phyloP scores from a whole-genome alignment of 176 grass and related monocot species.

The Triticum turgidum region DNA sequence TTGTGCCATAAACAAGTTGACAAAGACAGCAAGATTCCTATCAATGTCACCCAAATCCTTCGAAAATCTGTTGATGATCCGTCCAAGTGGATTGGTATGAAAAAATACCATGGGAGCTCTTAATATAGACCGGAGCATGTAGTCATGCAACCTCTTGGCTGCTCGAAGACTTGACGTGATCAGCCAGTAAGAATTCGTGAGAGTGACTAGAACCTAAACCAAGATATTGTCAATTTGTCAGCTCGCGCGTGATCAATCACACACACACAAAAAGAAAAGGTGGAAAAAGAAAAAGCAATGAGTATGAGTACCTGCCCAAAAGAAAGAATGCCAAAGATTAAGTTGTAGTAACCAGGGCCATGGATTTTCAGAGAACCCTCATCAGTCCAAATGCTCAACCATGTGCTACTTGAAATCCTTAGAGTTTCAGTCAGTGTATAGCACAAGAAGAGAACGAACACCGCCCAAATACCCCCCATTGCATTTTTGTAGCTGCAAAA shows the following conservation, averaged over 20 bases:
- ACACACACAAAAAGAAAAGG: background rate
- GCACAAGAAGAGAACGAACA: conserved; percentile 68
- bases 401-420: conserved; percentile 92
- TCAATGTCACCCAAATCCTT: conserved; percentile 96
- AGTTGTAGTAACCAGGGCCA: conserved; percentile 77
- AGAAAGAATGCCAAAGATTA: conserved; percentile 81
- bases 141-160: conserved; percentile 82
- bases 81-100: conserved; percentile 96
- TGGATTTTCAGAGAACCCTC: conserved; percentile 70
- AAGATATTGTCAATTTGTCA: background rate
- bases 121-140: conserved; percentile 94
- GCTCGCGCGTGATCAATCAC: background rate
- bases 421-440: conserved; percentile 82
- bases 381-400: conserved; percentile 96
- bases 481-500: conserved; percentile 89
- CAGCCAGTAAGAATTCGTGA: conserved; percentile 87
- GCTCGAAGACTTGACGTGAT: conserved; percentile 78
- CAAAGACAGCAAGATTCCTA: conserved; percentile 75
- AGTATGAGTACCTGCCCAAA: conserved; percentile 70
- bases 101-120: conserved; percentile 98
- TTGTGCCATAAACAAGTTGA: conserved; percentile 94
- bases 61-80: conserved; percentile 98
- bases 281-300: background rate
- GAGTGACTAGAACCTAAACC: conserved; percentile 73
- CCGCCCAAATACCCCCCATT: conserved; percentile 88